Conservation (phyloP, 2,329 filamentous ascomycete genomes). For the Phyllosticta citriasiana region DNA sequence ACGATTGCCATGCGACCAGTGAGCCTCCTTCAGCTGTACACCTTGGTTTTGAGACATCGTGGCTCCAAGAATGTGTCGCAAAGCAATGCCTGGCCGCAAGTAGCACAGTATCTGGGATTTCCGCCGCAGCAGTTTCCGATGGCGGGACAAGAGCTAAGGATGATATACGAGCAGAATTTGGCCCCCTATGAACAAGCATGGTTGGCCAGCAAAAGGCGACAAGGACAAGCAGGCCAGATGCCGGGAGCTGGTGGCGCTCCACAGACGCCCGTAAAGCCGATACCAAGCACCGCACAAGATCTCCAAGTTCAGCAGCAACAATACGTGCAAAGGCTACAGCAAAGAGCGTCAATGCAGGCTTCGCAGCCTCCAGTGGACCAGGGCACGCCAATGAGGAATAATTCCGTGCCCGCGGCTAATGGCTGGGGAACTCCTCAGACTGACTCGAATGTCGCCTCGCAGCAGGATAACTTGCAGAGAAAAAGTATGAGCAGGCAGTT, state of each 20-base stretch:
- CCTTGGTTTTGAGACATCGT: constrained; percentile 63
- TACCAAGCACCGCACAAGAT: constrained; percentile 27
- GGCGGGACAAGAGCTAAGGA: constrained; percentile 58
- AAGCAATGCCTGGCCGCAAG: constrained; percentile 60
- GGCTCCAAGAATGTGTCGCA: constrained; percentile 66
- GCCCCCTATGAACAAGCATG: constrained; percentile 65
- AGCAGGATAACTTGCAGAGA: constrained; percentile 16
- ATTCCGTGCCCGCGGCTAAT: constrained; percentile 22
- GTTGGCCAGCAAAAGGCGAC: constrained; percentile 42
- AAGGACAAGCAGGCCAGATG: constrained; percentile 27
- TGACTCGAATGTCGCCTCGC: constrained; percentile 16
- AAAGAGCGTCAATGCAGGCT: constrained; percentile 3
- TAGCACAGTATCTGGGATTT: constrained; percentile 48
- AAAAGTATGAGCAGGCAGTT: constrained; percentile 29
- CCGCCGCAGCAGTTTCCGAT: constrained; percentile 41
- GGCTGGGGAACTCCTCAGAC: constrained; percentile 37
- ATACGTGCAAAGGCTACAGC: constrained; percentile 13
- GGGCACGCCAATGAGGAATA: constrained; percentile 5
- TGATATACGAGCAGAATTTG: constrained; percentile 67
- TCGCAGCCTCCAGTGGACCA: constrained; percentile 8
- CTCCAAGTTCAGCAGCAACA: constrained; percentile 38
- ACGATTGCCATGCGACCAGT: constrained; percentile 63
- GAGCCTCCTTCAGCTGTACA: constrained; percentile 68
- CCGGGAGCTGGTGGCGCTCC: constrained; percentile 21
- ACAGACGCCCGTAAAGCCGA: constrained; percentile 25